Percentiles rank a stretch among this genome's conserved stretches.
Conservation (phyloP, 179 eudicot species). For the Silene coronaria region DNA sequence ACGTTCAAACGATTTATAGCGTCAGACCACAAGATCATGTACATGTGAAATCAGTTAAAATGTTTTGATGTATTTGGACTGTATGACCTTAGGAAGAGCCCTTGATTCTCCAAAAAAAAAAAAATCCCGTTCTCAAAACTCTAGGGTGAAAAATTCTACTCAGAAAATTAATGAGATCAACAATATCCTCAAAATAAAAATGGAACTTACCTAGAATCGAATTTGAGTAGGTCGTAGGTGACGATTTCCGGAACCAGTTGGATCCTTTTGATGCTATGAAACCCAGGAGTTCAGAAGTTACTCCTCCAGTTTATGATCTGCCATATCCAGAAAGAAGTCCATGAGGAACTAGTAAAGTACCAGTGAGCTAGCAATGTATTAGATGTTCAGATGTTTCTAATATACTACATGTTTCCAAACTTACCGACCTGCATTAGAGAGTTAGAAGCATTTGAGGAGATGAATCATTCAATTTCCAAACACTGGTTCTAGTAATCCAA, state of each 20-base stretch:
- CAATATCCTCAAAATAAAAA: constrained; percentile 2
- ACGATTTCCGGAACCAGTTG: not conserved
- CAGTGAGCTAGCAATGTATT: not conserved
- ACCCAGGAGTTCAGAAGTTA: not conserved
- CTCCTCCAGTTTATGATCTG: not conserved
- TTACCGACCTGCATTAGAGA: not conserved
- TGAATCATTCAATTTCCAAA: not conserved
- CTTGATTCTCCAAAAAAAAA: not conserved
- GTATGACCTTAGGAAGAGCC: not conserved
- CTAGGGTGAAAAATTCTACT: not conserved
- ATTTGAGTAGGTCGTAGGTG: not conserved
- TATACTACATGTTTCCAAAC: not conserved
- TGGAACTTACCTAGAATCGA: not conserved
- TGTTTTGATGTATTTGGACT: constrained; percentile 11
- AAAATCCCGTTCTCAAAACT: not conserved
- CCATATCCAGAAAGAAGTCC: constrained; percentile 1
- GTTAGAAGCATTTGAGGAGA: not conserved
- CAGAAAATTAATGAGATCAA: not conserved
- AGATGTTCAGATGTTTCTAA: constrained; percentile 11
- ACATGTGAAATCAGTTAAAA: constrained; percentile 13
- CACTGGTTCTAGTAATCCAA: not conserved
- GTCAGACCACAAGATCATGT: constrained; percentile 15
- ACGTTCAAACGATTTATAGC: not conserved
- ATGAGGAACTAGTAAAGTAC: not conserved
- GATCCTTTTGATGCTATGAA: not conserved